phyloP scores from a whole-genome alignment of 2,329 filamentous ascomycete species.

The Penicillium olsonii region DNA sequence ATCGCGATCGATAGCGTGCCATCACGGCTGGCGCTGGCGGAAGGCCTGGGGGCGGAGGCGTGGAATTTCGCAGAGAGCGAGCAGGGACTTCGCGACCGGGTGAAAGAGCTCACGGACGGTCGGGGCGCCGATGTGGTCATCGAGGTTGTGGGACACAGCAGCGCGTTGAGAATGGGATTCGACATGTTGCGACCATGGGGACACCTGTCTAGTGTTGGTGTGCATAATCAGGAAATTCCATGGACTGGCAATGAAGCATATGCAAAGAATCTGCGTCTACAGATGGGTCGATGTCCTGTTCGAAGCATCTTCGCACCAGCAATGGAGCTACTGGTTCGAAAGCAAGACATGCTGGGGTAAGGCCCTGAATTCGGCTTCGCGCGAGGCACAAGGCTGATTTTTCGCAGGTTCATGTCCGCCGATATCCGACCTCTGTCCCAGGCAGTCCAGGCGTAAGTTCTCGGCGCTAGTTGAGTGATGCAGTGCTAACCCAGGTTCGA shows the following conservation, averaged over 20 bases:
- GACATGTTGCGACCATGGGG: slow-evolving; percentile 73
- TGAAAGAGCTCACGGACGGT: slow-evolving; percentile 73
- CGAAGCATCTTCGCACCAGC: slow-evolving; percentile 24
- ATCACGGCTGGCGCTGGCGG: slow-evolving; percentile 70
- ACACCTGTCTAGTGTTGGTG: slow-evolving; percentile 70
- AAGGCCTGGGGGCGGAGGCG: slow-evolving; percentile 72
- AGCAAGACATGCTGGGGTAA: slow-evolving; percentile 52
- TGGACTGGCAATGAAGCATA: slow-evolving; percentile 65
- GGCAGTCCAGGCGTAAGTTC: slow-evolving; percentile 55
- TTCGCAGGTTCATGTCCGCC: slow-evolving; percentile 68
- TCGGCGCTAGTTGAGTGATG: too few species aligned
- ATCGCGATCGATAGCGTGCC: slow-evolving; percentile 78
- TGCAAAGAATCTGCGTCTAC: slow-evolving; percentile 68
- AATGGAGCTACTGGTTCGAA: neutral
- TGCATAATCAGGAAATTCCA: slow-evolving; percentile 70
- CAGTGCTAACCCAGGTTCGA: too few species aligned
- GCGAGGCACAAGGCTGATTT: slow-evolving; percentile 26
- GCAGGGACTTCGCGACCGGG: slow-evolving; percentile 55
- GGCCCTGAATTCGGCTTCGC: slow-evolving; percentile 57
- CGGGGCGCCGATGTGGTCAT: slow-evolving; percentile 82
- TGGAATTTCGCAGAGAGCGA: slow-evolving; percentile 72
- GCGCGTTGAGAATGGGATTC: slow-evolving; percentile 68
- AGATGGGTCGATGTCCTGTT: slow-evolving; percentile 76
- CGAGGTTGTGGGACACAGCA: slow-evolving; percentile 70
- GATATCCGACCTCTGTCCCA: slow-evolving; percentile 68